Evolutionary conservation across 768 basidiomycete species (phyloP), one percentile per base, ranked within the genome.

Genomic region (Dioszegia crocea): DNA sequence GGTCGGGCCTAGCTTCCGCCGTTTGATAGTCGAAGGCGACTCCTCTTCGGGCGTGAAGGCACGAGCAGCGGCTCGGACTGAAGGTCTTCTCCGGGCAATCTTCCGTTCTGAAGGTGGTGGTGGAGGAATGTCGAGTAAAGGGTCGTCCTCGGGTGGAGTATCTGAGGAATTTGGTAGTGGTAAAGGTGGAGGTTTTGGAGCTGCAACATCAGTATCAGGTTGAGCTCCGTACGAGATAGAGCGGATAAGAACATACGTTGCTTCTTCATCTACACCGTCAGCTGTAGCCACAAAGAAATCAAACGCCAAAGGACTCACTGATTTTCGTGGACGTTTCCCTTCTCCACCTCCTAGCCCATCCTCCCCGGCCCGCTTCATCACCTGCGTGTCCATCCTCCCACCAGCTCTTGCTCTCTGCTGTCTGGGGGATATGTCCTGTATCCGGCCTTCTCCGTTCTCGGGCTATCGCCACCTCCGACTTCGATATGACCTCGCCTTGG

Each of bases 71-170:
- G 55, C 63, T 27, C 65, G 63, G 1, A 68, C 66, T 3, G 73
- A 71, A 21, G 71, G 67, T 52, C 73, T 57, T n/a, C 65, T 45
- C 33, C 75, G 56, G 4, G 75, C 73, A 17, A 68, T 70, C 44
- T 70, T 69, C 26, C 60, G 45, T 49, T 66, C 70, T 11, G 75
- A 71, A 5, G 73, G 75, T 16, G 75, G 75, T 23, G 72, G 72
- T 21, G 73, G 71, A 16, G 59, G 62, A 2, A 64, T 57, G 48
- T 65, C 55, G 19, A 62, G 40, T 12, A 57, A 27, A 3, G 56
- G 51, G 24, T 58, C 56, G 27, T 65, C 63, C n/a, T 68, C 67
- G 4, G 67, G 67, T 2, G 70, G 70, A 0, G 70, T 68, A 47
- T 66, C 59, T 3, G 67, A 64, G 26, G 70, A 72, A 40, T 65